phyloP scores from a whole-genome alignment of 805 yeast species.

The Metschnikowia peoriensis region DNA sequence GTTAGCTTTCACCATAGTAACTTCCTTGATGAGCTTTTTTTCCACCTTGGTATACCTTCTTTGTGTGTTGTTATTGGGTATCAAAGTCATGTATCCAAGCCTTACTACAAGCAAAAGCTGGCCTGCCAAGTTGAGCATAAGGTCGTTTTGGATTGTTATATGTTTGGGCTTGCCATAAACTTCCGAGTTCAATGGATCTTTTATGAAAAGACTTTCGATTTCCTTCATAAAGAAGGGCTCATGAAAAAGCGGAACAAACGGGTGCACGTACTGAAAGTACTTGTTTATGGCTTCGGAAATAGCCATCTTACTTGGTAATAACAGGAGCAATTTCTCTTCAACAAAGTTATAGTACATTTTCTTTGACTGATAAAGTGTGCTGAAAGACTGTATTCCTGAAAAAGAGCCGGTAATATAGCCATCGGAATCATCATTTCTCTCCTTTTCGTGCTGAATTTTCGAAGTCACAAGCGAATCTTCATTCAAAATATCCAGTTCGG shows the following conservation, averaged over 20 bases:
- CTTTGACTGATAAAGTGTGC: conserved; percentile 19
- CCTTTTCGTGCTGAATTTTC: conserved; percentile 19
- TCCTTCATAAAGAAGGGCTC: conserved; percentile 29
- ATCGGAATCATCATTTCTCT: background rate
- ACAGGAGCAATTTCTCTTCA: conserved; percentile 25
- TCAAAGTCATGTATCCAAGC: conserved; percentile 39
- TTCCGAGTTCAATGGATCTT: conserved; percentile 10
- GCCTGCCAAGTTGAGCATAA: conserved; percentile 32
- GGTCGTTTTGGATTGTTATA: conserved; percentile 27
- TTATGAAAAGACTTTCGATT: conserved; percentile 21
- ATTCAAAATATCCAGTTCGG: conserved; percentile 17
- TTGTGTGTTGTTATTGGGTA: conserved; percentile 32
- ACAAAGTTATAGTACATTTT: conserved; percentile 28
- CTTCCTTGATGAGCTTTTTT: conserved; percentile 27
- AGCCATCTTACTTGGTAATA: conserved; percentile 31
- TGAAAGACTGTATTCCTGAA: conserved; percentile 16
- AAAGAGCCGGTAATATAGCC: conserved; percentile 11
- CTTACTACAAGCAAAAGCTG: conserved; percentile 29
- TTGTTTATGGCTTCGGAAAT: conserved; percentile 27
- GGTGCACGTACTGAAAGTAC: conserved; percentile 39
- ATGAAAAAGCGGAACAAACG: conserved; percentile 37
- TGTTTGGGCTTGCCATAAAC: conserved; percentile 19
- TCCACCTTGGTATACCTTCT: conserved; percentile 30
- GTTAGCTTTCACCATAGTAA: conserved; percentile 28
- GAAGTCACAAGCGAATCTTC: conserved; percentile 32